Evolutionary conservation across 108 stramenopile species (phyloP).

Genomic region (Bacterosira constricta): DNA sequence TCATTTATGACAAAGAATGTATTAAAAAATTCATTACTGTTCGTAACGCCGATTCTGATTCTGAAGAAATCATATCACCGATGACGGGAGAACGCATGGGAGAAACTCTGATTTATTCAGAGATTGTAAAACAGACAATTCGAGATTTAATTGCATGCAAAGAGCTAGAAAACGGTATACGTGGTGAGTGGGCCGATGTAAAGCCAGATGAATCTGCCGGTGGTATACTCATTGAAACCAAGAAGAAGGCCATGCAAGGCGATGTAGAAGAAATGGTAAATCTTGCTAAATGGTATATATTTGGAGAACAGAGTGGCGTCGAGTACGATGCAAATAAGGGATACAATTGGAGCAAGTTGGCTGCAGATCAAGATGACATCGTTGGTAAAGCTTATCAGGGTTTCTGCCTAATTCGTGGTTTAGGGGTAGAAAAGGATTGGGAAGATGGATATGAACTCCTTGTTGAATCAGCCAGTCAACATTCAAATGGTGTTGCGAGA

Average conservation of each 20-base stretch:
- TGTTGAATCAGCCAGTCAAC: constrained; percentile 23
- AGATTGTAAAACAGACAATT: not conserved
- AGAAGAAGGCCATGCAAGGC: constrained; percentile 10
- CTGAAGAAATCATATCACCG: constrained; percentile 2
- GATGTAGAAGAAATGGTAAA: not conserved
- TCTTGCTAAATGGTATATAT: constrained; percentile 19
- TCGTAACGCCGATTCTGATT: not conserved
- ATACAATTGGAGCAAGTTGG: not conserved
- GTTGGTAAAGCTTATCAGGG: constrained; percentile 20
- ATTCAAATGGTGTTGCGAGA: constrained; percentile 6
- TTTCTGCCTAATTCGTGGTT: constrained; percentile 22
- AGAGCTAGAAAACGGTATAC: not conserved
- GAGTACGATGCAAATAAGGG: not conserved
- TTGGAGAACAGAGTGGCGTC: not conserved
- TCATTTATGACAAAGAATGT: constrained; percentile 16
- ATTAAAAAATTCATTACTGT: constrained; percentile 8
- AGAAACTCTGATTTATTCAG: not conserved
- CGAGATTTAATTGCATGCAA: constrained; percentile 1
- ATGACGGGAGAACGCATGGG: constrained; percentile 24
- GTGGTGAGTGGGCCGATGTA: not conserved
- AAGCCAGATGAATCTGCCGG: not conserved
- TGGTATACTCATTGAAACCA: not conserved
- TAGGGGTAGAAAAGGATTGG: constrained; percentile 16
- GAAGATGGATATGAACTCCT: constrained; percentile 22
- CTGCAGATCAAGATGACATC: constrained; percentile 6